Base-by-base conservation (phyloP, 257 asterid genomes). In the Solanum sitiens region DNA sequence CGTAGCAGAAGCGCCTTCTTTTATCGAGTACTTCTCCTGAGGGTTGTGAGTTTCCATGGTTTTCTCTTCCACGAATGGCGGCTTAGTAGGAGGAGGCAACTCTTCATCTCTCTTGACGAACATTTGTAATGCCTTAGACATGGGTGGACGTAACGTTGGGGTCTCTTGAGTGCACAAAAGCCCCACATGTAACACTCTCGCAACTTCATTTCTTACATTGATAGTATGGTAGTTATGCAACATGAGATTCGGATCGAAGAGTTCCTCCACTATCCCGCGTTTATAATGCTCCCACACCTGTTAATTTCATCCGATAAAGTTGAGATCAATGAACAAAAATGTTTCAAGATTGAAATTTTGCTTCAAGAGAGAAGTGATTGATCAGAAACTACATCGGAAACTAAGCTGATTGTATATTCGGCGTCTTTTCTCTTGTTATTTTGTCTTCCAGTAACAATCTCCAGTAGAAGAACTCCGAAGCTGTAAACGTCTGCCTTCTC, bases 241-340 rank as follows among this genome's bases (percentile, higher is more conserved):
- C 93, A 88, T 87, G 44, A 92, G 90, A 42, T 90, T 89, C 5
- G 94, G 93, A 37, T 92, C 93, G 20, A 92, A 91, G 50, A 92
- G 80, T 33, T 87, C 87, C 59, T 89, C 92, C 30, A 73, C 89
- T 25, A 3, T 91, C 32, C 88, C 83, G 7, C 85, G 85, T 70
- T 88, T 87, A 72, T 89, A 92, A 87, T 91, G 87, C 75, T 67
- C 87, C 94, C 94, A 92, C 40, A 80, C 90, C 94, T 91, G 85
- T 85, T 67, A 72, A 72, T 72, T 33, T 72, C 86, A 85, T 53
- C 7, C 25, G 42, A 80, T 23, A 37, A 6, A 33, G 30, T 72
- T 1, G 33, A 18, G 14, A 11, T 8, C n/a, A 61, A 42, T 13
- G 25, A 45, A n/a, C n/a, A 3, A 18, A 30, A 50, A 35, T 16